Evolutionary conservation across 768 basidiomycete species (phyloP), one percentile per base, ranked within the genome.

Genomic region (Lentinula lateritia): DNA sequence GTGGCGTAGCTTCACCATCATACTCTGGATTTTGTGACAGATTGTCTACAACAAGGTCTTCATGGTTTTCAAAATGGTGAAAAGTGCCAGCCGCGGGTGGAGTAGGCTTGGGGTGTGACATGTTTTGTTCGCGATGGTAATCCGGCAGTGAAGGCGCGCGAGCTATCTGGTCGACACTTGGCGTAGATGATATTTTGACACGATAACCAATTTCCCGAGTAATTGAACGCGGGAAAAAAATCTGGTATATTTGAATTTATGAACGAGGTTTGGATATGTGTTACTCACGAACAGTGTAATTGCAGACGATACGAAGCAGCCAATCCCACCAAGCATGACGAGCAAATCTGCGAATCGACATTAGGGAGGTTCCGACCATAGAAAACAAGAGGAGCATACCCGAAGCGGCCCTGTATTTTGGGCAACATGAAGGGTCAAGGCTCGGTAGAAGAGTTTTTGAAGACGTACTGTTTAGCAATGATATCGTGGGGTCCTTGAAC

Each of bases 221-320:
- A 59, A 89, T 78, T 2, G 89, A 89, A 50, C 88, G 88, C 39
- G 90, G 90, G 76, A 91, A 91, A 75, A 91, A 91, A 46, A 91
- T 81, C 88, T 90, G 35, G 23, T 10, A 18, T 38, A 50, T 50
- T 10, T 18, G 18, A 74, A 6, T 81, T 80, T 71, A 82, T 82
- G 68, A 83, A 82, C 36, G 81, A 73, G 76, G 78, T 39, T 6
- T 34, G 35, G 38, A 52, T 7, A 42, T 18, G 53, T 35, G 52
- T 48, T 32, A 72, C 85, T 68, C 67, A 91, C 91, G 36, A 93
- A 78, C 36, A 93, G 78, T 3, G 92, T 93, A 23, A 93, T 89
- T 16, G 85, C 84, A 28, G 91, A 91, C 3, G 91, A 93, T 20
- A 90, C 78, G 67, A 92, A 85, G 66, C 87, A 87, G 13, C 91